Evolutionary conservation across 2,329 filamentous ascomycete species (phyloP).

Genomic region (Verticillium tricorpus): DNA sequence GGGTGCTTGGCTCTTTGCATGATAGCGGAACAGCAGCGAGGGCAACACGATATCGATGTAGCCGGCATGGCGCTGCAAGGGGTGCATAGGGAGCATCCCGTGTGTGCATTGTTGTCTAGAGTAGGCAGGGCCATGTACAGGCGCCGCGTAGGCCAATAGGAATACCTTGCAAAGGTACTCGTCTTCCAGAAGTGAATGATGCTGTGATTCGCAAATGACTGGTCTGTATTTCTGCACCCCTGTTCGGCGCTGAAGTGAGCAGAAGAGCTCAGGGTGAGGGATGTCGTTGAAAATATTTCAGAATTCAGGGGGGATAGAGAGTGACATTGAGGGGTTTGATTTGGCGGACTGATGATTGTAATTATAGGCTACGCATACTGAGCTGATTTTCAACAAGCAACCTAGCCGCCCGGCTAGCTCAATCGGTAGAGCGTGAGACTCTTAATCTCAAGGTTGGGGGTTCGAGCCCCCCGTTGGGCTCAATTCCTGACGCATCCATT

Average conservation of each 20-base stretch:
- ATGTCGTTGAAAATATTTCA: too few species aligned
- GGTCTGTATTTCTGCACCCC: too few species aligned
- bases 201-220: too few species aligned
- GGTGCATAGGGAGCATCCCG: background rate
- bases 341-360: too few species aligned
- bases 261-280: too few species aligned
- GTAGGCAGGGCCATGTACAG: background rate
- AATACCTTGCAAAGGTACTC: background rate
- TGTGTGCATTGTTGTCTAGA: background rate
- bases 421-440: constrained; percentile 72
- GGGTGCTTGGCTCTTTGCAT: background rate
- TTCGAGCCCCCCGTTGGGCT: background rate
- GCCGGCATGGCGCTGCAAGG: background rate
- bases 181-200: too few species aligned
- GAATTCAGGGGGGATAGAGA: too few species aligned
- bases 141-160: background rate
- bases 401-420: constrained; percentile 50
- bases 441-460: constrained; percentile 49
- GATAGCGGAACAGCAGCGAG: background rate
- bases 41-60: background rate
- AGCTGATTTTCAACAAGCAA: background rate
- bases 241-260: too few species aligned
- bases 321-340: too few species aligned
- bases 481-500: background rate
- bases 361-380: background rate